Percentiles rank a stretch among this genome's conserved stretches.
Conservation (phyloP, 176 grass and related monocot species). For the Oryza longistaminata region DNA sequence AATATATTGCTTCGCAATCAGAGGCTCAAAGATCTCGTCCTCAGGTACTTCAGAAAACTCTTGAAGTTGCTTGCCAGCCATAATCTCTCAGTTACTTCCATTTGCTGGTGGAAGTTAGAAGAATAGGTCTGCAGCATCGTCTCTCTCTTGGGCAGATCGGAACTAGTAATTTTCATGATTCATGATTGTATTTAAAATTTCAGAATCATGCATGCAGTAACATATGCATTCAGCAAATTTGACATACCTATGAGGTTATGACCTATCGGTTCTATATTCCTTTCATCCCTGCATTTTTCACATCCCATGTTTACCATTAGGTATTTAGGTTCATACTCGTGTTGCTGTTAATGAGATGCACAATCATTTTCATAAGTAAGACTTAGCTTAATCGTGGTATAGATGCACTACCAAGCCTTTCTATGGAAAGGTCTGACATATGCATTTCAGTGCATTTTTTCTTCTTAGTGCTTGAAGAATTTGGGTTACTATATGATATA, state of each 20-base stretch:
- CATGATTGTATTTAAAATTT: neutral
- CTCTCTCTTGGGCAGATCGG: neutral
- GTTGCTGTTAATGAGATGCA: neutral
- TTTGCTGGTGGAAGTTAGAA: slow-evolving; percentile 11
- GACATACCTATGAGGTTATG: neutral
- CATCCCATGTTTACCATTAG: neutral
- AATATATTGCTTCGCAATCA: slow-evolving; percentile 79
- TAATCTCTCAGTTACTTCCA: slow-evolving; percentile 14
- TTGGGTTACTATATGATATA: neutral
- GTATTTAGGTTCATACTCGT: neutral
- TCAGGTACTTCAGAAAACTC: slow-evolving; percentile 37
- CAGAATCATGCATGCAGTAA: neutral
- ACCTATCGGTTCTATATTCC: neutral
- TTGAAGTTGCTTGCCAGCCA: slow-evolving; percentile 12
- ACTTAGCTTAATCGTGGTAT: neutral
- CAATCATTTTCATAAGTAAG: neutral
- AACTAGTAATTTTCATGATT: neutral
- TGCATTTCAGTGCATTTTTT: slow-evolving; percentile 8
- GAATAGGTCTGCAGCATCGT: neutral
- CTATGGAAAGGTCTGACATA: neutral
- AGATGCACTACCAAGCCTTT: neutral
- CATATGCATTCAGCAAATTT: slow-evolving; percentile 1
- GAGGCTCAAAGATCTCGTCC: slow-evolving; percentile 22
- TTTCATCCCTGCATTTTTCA: neutral
- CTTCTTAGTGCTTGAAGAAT: neutral